Percentiles rank a stretch among this genome's conserved stretches.
These are phyloP conservation scores for Artemisia annua DNA, from an alignment of 129 eudicot species.

Conservation along the genomic window DNA sequence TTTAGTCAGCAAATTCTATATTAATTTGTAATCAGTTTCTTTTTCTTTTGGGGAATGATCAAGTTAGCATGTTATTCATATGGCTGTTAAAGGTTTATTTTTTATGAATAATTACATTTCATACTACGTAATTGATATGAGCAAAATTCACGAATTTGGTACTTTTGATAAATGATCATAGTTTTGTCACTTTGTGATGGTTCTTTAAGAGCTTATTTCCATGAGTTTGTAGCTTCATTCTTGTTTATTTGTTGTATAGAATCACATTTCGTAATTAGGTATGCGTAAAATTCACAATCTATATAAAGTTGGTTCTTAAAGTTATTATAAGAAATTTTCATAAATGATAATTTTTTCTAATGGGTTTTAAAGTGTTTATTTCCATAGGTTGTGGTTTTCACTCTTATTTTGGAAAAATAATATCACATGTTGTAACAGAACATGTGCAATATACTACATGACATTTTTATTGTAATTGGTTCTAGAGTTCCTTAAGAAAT, in stretches of 20 bases:
- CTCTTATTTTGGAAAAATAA: no score
- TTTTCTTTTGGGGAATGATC: background rate
- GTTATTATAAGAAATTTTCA: background rate
- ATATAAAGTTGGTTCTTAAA: background rate
- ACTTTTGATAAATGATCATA: background rate
- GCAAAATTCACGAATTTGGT: background rate
- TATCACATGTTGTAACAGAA: no score
- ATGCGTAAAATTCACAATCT: background rate
- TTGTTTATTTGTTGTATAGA: background rate
- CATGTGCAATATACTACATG: no score
- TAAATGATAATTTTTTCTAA: slow-evolving; percentile 2
- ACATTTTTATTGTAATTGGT: no score
- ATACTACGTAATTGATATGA: no score
- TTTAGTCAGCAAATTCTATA: background rate
- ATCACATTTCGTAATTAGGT: background rate
- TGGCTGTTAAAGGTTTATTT: background rate
- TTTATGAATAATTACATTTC: background rate
- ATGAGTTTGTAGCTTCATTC: slow-evolving; percentile 4
- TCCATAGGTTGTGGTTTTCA: no score
- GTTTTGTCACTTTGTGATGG: no score
- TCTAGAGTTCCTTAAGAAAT: no score
- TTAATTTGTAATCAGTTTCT: slow-evolving; percentile 13
- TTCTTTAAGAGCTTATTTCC: background rate
- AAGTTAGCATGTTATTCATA: background rate
- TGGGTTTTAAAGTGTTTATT: slow-evolving; percentile 1